These are phyloP conservation scores for Nymphaea thermarum DNA, from an alignment of 164 flowering plant genomes.

Conservation along the genomic window DNA sequence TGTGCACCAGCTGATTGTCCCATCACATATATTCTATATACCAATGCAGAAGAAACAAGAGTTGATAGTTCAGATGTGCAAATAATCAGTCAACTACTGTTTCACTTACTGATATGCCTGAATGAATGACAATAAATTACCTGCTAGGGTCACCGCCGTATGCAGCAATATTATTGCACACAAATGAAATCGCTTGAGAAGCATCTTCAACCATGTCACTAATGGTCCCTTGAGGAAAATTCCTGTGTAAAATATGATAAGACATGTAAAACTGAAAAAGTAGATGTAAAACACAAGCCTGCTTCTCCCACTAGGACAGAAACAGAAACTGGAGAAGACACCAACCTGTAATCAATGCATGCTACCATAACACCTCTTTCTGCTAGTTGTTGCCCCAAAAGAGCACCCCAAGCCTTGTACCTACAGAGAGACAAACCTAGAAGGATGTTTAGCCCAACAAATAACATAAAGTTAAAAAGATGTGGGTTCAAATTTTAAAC, in stretches of 20 bases:
- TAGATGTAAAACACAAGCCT: not conserved
- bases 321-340: constrained; percentile 10
- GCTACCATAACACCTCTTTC: constrained; percentile 89
- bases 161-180: constrained; percentile 73
- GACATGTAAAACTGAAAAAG: not conserved
- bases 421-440: constrained; percentile 26
- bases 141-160: constrained; percentile 96
- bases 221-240: constrained; percentile 94
- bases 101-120: too few relatives aligned
- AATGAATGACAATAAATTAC: constrained; percentile 17
- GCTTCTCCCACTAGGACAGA: not conserved
- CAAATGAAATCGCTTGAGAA: constrained; percentile 74
- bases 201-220: constrained; percentile 90
- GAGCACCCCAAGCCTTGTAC: constrained; percentile 96
- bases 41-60: not conserved
- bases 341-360: constrained; percentile 84
- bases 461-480: not conserved
- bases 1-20: constrained; percentile 99
- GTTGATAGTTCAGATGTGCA: not conserved
- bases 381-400: constrained; percentile 69
- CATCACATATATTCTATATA: constrained; percentile 66
- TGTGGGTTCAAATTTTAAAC: too few relatives aligned
- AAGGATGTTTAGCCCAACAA: not conserved
- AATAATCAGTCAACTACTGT: not conserved
- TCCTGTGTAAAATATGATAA: constrained; percentile 27